Conservation (phyloP, 2,329 filamentous ascomycete species). For the Geosmithia flava region DNA sequence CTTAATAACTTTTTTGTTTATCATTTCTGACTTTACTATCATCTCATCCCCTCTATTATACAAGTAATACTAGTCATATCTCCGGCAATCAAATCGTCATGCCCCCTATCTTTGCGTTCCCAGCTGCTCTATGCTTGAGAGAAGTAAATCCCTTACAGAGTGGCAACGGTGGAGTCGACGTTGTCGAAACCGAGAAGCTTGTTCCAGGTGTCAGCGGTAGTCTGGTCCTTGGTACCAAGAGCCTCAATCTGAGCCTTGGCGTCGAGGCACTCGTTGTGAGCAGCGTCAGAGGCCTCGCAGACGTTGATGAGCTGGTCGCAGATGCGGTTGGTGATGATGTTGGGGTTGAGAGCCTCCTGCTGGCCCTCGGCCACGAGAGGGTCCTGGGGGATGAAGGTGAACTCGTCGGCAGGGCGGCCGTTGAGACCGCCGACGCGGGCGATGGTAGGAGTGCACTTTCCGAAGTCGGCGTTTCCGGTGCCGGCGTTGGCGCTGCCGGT, state of each 20-base stretch:
- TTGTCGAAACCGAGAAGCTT: slow-evolving; percentile 19
- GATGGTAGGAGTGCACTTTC: slow-evolving; percentile 41
- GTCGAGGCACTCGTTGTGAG: slow-evolving; percentile 35
- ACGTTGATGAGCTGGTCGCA: slow-evolving; percentile 58
- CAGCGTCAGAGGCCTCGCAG: slow-evolving; percentile 49
- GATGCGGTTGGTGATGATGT: slow-evolving; percentile 63
- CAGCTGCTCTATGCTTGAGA: no score
- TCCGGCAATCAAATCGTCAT: no score
- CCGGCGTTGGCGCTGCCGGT: slow-evolving; percentile 12
- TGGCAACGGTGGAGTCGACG: slow-evolving; percentile 1
- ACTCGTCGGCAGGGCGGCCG: slow-evolving; percentile 43
- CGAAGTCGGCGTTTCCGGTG: slow-evolving; percentile 32
- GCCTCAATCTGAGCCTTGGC: slow-evolving; percentile 40
- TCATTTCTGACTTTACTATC: no score
- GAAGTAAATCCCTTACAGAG: not conserved
- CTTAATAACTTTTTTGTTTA: no score
- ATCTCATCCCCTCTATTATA: no score
- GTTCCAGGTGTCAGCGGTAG: slow-evolving; percentile 36
- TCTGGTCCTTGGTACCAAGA: slow-evolving; percentile 32
- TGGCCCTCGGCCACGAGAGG: slow-evolving; percentile 45
- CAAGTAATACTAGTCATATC: no score
- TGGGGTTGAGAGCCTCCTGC: slow-evolving; percentile 56
- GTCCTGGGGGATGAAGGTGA: slow-evolving; percentile 57
- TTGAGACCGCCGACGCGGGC: slow-evolving; percentile 46
- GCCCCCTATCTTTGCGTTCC: no score